These are phyloP conservation scores for Phaffia australis DNA, from an alignment of 768 basidiomycete genomes.

Conservation along the genomic window DNA sequence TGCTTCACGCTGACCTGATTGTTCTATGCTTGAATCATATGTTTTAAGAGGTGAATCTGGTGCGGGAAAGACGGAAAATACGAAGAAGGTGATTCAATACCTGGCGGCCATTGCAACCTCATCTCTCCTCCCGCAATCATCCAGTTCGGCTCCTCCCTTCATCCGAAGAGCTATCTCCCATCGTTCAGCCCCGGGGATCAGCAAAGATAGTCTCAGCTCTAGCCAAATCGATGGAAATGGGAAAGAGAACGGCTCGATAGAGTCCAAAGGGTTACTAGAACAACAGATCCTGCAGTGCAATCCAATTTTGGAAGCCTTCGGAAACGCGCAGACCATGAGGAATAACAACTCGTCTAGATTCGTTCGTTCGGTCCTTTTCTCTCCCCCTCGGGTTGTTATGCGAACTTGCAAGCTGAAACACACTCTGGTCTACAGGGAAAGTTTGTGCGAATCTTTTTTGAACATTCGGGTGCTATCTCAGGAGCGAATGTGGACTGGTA, in stretches of 20 bases:
- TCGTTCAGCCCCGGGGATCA: slow-evolving; percentile 8
- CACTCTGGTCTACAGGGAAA: slow-evolving; percentile 51
- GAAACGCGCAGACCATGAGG: slow-evolving; percentile 93
- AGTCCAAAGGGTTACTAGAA: slow-evolving; percentile 55
- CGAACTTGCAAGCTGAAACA: not conserved
- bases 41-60: slow-evolving; percentile 81
- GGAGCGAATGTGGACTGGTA: slow-evolving; percentile 99
- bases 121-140: slow-evolving; percentile 42
- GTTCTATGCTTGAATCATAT: not conserved
- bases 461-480: slow-evolving; percentile 83
- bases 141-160: slow-evolving; percentile 4
- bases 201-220: not conserved
- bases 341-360: slow-evolving; percentile 99
- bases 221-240: too few species aligned
- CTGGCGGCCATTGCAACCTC: slow-evolving; percentile 92
- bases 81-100: slow-evolving; percentile 98
- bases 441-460: slow-evolving; percentile 91
- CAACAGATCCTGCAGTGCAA: slow-evolving; percentile 95
- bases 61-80: slow-evolving; percentile 96
- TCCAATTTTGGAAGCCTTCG: slow-evolving; percentile 93
- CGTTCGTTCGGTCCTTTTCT: slow-evolving; percentile 29
- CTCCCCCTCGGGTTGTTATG: not conserved
- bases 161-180: slow-evolving; percentile 45
- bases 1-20: not conserved
- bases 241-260: not conserved